These are phyloP conservation scores for Metschnikowia orientalis DNA, from an alignment of 805 yeast species.

Conservation along the genomic window DNA sequence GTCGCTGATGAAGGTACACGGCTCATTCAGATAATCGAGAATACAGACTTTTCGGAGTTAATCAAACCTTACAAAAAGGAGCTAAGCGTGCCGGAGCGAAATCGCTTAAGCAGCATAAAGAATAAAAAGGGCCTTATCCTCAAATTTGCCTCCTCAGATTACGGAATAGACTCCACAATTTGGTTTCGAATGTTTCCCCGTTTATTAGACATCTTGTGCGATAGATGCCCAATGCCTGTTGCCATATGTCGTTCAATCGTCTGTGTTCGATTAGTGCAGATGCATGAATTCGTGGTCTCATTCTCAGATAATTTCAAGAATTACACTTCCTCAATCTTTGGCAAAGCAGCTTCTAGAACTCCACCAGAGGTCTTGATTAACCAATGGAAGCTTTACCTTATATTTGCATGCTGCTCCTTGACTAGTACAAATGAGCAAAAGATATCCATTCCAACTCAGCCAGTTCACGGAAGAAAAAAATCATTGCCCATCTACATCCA, in stretches of 20 bases:
- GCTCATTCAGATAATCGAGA: constrained; percentile 70
- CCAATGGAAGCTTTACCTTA: constrained; percentile 85
- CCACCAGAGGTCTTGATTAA: constrained; percentile 71
- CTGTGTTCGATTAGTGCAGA: constrained; percentile 81
- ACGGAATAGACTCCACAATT: constrained; percentile 93
- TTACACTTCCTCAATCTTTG: constrained; percentile 35
- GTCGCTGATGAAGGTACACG: constrained; percentile 78
- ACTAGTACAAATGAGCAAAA: constrained; percentile 88
- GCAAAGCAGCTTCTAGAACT: constrained; percentile 23
- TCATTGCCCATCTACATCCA: constrained; percentile 80
- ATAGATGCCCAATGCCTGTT: constrained; percentile 84
- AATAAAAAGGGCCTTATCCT: constrained; percentile 65
- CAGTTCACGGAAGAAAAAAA: constrained; percentile 64
- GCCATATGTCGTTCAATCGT: constrained; percentile 90
- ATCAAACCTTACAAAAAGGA: constrained; percentile 48
- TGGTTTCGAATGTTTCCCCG: constrained; percentile 90
- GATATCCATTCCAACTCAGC: constrained; percentile 46
- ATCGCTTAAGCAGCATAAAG: constrained; percentile 61
- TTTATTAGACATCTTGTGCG: constrained; percentile 65
- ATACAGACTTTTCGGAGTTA: constrained; percentile 61
- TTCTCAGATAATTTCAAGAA: constrained; percentile 45
- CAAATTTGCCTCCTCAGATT: constrained; percentile 80
- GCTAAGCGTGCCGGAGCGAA: constrained; percentile 72
- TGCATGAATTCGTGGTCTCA: constrained; percentile 64
- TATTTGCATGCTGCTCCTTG: constrained; percentile 87